Percentiles rank a stretch among this genome's conserved stretches.
Conservation (phyloP, 2,329 filamentous ascomycete genomes). For the Diplodia mutila region DNA sequence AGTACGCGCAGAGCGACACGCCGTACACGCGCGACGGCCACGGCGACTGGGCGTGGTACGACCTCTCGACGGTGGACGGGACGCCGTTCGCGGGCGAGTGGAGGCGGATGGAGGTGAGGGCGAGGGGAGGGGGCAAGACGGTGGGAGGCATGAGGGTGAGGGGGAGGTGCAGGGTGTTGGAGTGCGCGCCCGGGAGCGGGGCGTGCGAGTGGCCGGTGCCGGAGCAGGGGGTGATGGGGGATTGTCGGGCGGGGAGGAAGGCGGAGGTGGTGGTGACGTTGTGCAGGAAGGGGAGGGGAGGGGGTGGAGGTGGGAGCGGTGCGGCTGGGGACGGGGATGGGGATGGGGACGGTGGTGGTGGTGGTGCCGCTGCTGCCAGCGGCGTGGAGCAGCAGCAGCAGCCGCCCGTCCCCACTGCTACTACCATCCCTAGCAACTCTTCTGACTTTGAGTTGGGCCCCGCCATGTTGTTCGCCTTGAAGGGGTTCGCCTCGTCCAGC, state of each 20-base stretch:
- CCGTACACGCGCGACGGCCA: not conserved
- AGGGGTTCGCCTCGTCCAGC: too few species aligned
- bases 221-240: not conserved
- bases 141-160: not conserved
- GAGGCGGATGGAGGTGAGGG: not conserved
- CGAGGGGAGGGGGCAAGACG: not conserved
- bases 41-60: not conserved
- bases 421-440: too few species aligned
- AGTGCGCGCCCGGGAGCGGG: not conserved
- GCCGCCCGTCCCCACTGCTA: too few species aligned
- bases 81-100: not conserved
- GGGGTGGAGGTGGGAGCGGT: too few species aligned
- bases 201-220: slow-evolving; percentile 18
- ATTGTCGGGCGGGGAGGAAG: not conserved
- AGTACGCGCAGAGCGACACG: not conserved
- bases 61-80: not conserved
- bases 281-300: too few species aligned
- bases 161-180: not conserved
- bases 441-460: too few species aligned
- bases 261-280: not conserved
- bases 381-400: too few species aligned
- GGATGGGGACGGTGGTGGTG: too few species aligned
- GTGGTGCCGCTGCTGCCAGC: too few species aligned
- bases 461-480: too few species aligned
- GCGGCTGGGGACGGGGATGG: too few species aligned